These are phyloP conservation scores for Hortiboletus flavorubellus DNA, from an alignment of 768 basidiomycete species.

Conservation along the genomic window DNA sequence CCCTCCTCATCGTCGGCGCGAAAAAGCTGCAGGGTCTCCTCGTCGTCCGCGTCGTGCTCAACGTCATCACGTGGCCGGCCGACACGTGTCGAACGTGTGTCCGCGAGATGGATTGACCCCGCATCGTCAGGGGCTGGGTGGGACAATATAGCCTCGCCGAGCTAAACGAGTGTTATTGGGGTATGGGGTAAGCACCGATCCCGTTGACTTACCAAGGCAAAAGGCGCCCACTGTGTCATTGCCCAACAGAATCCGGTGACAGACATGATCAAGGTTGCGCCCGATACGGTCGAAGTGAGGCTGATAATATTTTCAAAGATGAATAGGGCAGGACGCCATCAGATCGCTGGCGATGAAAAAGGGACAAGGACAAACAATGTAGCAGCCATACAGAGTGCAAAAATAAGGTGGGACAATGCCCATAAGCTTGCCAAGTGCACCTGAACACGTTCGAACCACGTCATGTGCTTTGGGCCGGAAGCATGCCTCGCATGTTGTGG, in stretches of 20 bases:
- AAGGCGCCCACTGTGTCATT: slow-evolving; percentile 89
- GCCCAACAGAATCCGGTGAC: slow-evolving; percentile 92
- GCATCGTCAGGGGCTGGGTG: slow-evolving; percentile 42
- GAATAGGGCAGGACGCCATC: slow-evolving; percentile 7
- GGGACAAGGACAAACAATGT: slow-evolving; percentile 63
- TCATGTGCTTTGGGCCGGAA: slow-evolving; percentile 14
- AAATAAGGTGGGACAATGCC: slow-evolving; percentile 72
- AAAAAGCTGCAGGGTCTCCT: slow-evolving; percentile 24
- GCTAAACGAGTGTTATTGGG: slow-evolving; percentile 37
- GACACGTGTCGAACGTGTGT: slow-evolving; percentile 29
- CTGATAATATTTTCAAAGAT: slow-evolving; percentile 37
- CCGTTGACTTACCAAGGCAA: slow-evolving; percentile 62
- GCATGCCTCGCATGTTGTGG: slow-evolving; percentile 15
- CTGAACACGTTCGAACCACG: slow-evolving; percentile 44
- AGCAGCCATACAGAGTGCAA: slow-evolving; percentile 73
- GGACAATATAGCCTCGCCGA: slow-evolving; percentile 82
- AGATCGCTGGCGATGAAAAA: slow-evolving; percentile 14
- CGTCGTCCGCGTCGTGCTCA: slow-evolving; percentile 24
- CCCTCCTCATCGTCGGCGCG: slow-evolving; percentile 19
- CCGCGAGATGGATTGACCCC: slow-evolving; percentile 37
- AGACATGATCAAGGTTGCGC: slow-evolving; percentile 73
- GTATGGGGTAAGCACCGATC: slow-evolving; percentile 1
- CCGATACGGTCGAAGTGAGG: slow-evolving; percentile 63
- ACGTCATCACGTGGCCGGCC: slow-evolving; percentile 9
- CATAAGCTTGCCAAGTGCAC: slow-evolving; percentile 70